Percentiles rank a stretch among this genome's conserved stretches.
phyloP scores from a whole-genome alignment of 2,329 filamentous ascomycete species.

The Colletotrichum sp. region DNA sequence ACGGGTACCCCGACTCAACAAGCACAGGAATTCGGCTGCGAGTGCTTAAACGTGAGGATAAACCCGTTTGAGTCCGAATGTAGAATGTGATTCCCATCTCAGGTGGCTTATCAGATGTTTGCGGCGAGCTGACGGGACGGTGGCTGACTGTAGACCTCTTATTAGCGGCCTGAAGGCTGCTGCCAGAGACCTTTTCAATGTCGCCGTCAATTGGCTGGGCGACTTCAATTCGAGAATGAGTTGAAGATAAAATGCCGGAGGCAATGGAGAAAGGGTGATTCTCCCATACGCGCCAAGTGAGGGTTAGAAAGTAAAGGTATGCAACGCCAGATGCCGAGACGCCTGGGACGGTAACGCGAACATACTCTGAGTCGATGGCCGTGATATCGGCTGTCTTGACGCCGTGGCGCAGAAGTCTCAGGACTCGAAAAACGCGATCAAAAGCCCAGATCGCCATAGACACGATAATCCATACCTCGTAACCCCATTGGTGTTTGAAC shows the following conservation, averaged over 20 bases:
- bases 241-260: not conserved
- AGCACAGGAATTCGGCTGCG: not conserved
- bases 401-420: constrained; percentile 26
- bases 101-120: not conserved
- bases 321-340: constrained; percentile 28
- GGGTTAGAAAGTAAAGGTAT: constrained; percentile 38
- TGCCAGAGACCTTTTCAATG: not conserved
- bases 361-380: constrained; percentile 30
- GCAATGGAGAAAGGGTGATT: constrained; percentile 39
- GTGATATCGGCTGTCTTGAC: constrained; percentile 25
- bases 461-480: constrained; percentile 40
- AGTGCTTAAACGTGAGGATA: not conserved
- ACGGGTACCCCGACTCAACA: not conserved
- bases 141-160: not conserved
- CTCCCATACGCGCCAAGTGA: constrained; percentile 40
- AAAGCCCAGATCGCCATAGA: constrained; percentile 32
- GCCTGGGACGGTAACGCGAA: constrained; percentile 33
- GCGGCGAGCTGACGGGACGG: not conserved
- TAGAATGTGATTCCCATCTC: not conserved
- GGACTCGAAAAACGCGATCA: constrained; percentile 31
- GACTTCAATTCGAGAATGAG: not conserved
- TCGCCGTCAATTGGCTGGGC: not conserved
- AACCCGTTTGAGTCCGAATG: not conserved
- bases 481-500: constrained; percentile 35
- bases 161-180: not conserved